Evolutionary conservation across 2,329 filamentous ascomycete species (phyloP).

Genomic region (Phaeomoniella chlamydospora): DNA sequence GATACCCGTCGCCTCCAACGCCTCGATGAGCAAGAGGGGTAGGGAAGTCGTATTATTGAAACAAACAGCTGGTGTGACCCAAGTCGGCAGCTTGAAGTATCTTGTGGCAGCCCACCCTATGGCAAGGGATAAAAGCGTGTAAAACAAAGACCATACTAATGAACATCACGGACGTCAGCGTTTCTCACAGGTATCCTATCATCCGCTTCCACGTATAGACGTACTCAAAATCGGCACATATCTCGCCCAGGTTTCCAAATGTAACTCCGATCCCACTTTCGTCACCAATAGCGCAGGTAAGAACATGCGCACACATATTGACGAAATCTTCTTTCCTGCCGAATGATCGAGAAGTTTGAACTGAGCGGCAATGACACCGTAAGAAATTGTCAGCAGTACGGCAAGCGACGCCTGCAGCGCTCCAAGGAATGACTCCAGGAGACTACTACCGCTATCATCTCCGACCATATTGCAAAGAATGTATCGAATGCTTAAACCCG

Average conservation of each 20-base stretch:
- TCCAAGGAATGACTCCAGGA: conserved; percentile 28
- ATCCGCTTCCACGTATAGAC: conserved; percentile 1
- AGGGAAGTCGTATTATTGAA: conserved; percentile 46
- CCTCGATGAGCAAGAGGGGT: conserved; percentile 36
- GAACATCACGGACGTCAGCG: conserved; percentile 3
- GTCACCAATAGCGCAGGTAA: conserved; percentile 38
- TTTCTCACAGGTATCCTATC: neutral
- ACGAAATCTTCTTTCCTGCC: conserved; percentile 38
- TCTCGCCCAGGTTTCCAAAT: conserved; percentile 28
- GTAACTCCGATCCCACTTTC: conserved; percentile 37
- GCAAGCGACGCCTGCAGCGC: conserved; percentile 40
- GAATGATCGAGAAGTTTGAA: conserved; percentile 31
- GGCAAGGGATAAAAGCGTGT: conserved; percentile 33
- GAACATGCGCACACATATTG: conserved; percentile 36
- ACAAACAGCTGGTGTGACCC: conserved; percentile 38
- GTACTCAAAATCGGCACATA: conserved; percentile 35
- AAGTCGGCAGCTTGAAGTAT: conserved; percentile 34
- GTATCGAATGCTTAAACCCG: too few species aligned
- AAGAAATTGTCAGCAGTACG: conserved; percentile 38
- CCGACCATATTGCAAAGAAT: too few species aligned
- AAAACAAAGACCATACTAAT: conserved; percentile 35
- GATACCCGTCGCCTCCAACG: conserved; percentile 41
- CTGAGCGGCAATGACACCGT: conserved; percentile 36
- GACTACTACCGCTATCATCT: conserved; percentile 3
- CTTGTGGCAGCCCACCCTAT: conserved; percentile 29